phyloP scores from a whole-genome alignment of 2,329 filamentous ascomycete genomes.

The Neospermospora avenae region DNA sequence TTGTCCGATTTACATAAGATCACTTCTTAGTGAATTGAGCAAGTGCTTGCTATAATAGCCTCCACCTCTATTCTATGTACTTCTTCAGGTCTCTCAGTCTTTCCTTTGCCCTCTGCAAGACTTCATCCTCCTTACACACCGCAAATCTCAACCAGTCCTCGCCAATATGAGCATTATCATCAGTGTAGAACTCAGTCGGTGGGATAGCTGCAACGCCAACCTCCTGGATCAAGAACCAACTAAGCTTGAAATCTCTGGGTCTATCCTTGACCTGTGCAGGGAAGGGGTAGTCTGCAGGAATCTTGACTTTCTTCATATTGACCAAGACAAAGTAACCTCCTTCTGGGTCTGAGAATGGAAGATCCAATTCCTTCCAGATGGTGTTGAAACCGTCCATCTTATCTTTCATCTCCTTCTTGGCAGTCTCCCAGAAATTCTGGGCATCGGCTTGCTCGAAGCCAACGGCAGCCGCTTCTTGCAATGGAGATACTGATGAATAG shows the following conservation, averaged over 20 bases:
- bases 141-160: conserved; percentile 95
- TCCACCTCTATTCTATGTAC: conserved; percentile 45
- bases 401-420: conserved; percentile 80
- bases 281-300: conserved; percentile 84
- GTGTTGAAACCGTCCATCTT: conserved; percentile 88
- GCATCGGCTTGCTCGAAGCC: conserved; percentile 89
- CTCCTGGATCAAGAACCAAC: conserved; percentile 97
- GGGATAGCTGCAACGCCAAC: conserved; percentile 94
- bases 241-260: conserved; percentile 89
- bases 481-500: conserved; percentile 87
- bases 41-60: not conserved
- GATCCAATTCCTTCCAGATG: conserved; percentile 69
- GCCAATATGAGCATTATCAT: conserved; percentile 75
- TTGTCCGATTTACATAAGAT: too few relatives aligned
- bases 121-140: conserved; percentile 90
- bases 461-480: conserved; percentile 91
- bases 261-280: conserved; percentile 82
- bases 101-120: conserved; percentile 76
- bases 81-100: conserved; percentile 47
- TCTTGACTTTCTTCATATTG: conserved; percentile 82
- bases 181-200: conserved; percentile 95
- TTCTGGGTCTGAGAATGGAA: conserved; percentile 71
- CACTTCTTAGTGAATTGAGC: not conserved
- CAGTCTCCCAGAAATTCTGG: conserved; percentile 82
- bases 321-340: conserved; percentile 97